These are phyloP conservation scores for Jatropha podagrica DNA, from an alignment of 441 rosid genomes.

Conservation along the genomic window DNA sequence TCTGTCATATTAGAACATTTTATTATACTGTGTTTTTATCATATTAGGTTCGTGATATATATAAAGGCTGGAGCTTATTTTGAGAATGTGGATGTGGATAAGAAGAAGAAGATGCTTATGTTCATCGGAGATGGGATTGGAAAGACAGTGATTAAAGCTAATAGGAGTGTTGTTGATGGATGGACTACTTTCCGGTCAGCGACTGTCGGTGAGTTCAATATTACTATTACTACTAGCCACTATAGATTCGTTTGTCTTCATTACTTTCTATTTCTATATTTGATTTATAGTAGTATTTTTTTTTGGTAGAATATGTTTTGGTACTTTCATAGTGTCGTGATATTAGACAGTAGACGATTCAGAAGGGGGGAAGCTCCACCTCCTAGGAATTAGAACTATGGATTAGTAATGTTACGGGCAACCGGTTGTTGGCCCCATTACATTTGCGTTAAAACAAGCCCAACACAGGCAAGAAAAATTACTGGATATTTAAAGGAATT, in stretches of 20 bases:
- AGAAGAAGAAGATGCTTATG: slow-evolving; percentile 39
- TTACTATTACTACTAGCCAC: not conserved
- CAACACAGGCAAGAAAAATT: no score
- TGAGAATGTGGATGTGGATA: slow-evolving; percentile 49
- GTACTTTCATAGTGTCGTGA: no score
- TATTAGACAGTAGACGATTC: no score
- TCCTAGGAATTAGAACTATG: no score
- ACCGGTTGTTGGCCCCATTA: no score
- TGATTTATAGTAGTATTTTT: not conserved
- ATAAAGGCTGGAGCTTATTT: slow-evolving; percentile 50
- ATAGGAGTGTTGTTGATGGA: slow-evolving; percentile 37
- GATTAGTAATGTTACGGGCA: no score
- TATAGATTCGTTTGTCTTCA: not conserved
- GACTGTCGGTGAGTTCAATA: slow-evolving; percentile 38
- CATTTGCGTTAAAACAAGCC: no score
- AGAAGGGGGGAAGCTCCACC: no score
- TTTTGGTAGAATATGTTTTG: no score
- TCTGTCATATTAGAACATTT: no score
- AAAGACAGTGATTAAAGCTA: slow-evolving; percentile 44
- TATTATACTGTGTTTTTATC: no score
- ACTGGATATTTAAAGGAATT: no score
- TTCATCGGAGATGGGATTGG: slow-evolving; percentile 50
- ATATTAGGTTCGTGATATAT: slow-evolving; percentile 46
- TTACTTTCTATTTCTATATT: not conserved
- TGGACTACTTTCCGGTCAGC: slow-evolving; percentile 57